Conservation (phyloP, 106 monocot genomes). For the Platanthera zijinensis region DNA sequence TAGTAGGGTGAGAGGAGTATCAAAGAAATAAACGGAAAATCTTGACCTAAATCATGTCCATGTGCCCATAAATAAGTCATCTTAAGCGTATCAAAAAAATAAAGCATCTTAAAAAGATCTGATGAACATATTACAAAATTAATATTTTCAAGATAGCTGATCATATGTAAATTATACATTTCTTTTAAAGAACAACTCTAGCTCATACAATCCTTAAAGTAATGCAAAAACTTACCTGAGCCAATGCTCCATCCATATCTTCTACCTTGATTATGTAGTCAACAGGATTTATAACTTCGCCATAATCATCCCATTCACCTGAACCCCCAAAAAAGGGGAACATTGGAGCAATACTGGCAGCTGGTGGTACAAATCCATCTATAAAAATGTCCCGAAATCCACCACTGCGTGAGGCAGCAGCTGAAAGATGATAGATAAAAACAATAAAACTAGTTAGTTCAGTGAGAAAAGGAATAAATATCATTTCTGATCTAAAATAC, state of each 20-base stretch:
- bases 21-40: too few species aligned
- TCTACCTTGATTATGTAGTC: conserved; percentile 83
- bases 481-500: not conserved
- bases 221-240: conserved; percentile 48
- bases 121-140: not conserved
- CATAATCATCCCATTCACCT: conserved; percentile 98
- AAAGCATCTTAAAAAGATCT: not conserved
- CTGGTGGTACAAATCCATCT: conserved; percentile 85
- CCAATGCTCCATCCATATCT: conserved; percentile 57
- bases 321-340: conserved; percentile 83
- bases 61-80: too few species aligned
- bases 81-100: too few species aligned
- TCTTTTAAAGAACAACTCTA: not conserved
- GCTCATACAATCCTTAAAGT: not conserved
- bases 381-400: conserved; percentile 68
- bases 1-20: too few species aligned
- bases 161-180: not conserved
- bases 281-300: conserved; percentile 94
- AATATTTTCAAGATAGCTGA: not conserved
- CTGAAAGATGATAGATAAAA: conserved; percentile 30
- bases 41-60: too few species aligned
- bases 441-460: conserved; percentile 6
- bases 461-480: too few species aligned
- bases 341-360: conserved; percentile 92
- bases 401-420: conserved; percentile 25